phyloP scores from a whole-genome alignment of 768 basidiomycete species.

The Termitomyces sp. region DNA sequence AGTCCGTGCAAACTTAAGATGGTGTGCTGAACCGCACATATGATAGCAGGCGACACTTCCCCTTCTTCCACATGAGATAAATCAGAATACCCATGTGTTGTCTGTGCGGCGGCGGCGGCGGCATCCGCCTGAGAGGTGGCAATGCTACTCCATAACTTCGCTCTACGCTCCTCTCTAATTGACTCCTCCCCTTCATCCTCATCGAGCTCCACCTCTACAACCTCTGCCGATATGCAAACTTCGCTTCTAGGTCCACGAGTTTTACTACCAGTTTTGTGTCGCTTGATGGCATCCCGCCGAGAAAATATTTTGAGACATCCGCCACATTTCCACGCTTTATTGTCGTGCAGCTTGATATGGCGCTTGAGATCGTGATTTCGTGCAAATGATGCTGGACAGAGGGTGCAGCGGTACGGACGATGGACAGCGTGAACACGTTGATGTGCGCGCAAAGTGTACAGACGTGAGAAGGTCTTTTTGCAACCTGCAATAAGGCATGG shows the following conservation, averaged over 20 bases:
- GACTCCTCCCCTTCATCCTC: constrained; percentile 42
- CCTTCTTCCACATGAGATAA: constrained; percentile 53
- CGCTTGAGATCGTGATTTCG: constrained; percentile 80
- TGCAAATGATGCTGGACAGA: constrained; percentile 74
- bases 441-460: constrained; percentile 70
- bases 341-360: constrained; percentile 71
- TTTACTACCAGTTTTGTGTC: constrained; percentile 65
- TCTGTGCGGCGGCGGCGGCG: constrained; percentile 19
- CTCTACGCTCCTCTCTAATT: constrained; percentile 57
- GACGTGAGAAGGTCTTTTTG: constrained; percentile 65
- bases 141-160: constrained; percentile 65
- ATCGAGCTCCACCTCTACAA: constrained; percentile 58
- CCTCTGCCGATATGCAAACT: constrained; percentile 54
- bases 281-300: constrained; percentile 75
- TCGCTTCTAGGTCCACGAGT: constrained; percentile 49
- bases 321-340: constrained; percentile 69
- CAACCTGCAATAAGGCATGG: constrained; percentile 71
- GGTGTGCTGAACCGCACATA: constrained; percentile 48
- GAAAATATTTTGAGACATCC: constrained; percentile 78
- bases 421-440: constrained; percentile 63
- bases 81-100: constrained; percentile 22
- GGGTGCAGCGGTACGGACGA: constrained; percentile 62
- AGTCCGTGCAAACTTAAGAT: constrained; percentile 55
- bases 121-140: constrained; percentile 38
- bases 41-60: constrained; percentile 49